phyloP scores from a whole-genome alignment of 2,329 filamentous ascomycete species.

The Scortechinia acanthostroma region DNA sequence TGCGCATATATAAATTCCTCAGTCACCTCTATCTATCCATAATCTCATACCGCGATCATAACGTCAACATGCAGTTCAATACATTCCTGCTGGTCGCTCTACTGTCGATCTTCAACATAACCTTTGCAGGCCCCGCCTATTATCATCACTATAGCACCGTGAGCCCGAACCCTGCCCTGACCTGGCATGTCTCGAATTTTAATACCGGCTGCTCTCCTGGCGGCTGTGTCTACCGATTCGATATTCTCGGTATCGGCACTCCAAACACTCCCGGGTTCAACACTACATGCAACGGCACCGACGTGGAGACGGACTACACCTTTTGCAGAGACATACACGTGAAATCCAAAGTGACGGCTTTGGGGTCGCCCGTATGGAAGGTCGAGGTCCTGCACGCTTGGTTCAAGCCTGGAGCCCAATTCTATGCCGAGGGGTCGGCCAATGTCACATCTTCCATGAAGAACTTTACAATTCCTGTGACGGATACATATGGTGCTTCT shows the following conservation, averaged over 20 bases:
- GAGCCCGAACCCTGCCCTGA: constrained; percentile 9
- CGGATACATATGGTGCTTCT: not conserved
- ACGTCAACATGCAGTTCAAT: too few relatives aligned
- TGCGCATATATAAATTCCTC: too few relatives aligned
- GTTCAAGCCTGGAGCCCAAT: not conserved
- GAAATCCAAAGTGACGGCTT: not conserved
- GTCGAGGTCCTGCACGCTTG: not conserved
- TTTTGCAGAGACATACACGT: constrained; percentile 13
- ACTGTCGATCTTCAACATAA: too few relatives aligned
- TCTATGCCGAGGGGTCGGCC: not conserved
- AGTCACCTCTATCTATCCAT: too few relatives aligned
- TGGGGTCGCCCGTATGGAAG: not conserved
- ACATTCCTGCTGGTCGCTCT: too few relatives aligned
- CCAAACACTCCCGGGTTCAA: constrained; percentile 20
- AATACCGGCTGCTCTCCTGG: constrained; percentile 17
- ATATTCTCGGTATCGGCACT: constrained; percentile 14
- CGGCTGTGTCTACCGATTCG: constrained; percentile 20
- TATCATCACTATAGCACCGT: constrained; percentile 7
- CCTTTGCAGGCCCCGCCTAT: constrained; percentile 12
- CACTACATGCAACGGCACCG: constrained; percentile 19
- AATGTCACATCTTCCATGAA: not conserved
- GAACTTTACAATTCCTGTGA: not conserved
- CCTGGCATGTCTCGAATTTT: constrained; percentile 20
- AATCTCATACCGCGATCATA: too few relatives aligned
- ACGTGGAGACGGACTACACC: constrained; percentile 9